Evolutionary conservation across 2,329 filamentous ascomycete species (phyloP).

Genomic region (Exophiala sp.): DNA sequence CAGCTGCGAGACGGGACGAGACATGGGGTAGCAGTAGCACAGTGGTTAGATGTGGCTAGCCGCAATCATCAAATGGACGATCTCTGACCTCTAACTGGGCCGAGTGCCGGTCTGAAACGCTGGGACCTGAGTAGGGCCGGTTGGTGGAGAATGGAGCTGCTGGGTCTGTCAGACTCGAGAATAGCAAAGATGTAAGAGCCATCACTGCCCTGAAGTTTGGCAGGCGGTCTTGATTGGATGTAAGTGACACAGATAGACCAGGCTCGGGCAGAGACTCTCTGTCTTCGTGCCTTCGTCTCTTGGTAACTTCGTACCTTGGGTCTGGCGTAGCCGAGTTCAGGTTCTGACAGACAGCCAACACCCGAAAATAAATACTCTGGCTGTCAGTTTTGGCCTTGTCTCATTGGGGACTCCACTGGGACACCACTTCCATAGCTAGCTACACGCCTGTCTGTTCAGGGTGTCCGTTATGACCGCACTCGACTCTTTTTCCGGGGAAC

Average conservation of each 20-base stretch:
- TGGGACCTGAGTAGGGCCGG: conserved; percentile 8
- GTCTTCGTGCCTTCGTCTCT: too few relatives aligned
- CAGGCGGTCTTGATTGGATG: conserved; percentile 19
- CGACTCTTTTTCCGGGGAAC: too few relatives aligned
- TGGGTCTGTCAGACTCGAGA: conserved; percentile 19
- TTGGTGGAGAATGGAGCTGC: conserved; percentile 13
- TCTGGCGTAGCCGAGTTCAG: too few relatives aligned
- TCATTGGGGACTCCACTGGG: too few relatives aligned
- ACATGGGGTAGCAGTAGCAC: conserved; percentile 4
- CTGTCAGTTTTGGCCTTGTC: too few relatives aligned
- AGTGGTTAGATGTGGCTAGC: conserved; percentile 11
- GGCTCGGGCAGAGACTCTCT: too few relatives aligned
- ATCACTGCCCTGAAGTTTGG: not conserved
- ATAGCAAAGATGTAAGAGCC: conserved; percentile 12
- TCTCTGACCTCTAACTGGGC: not conserved
- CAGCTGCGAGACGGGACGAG: conserved; percentile 7
- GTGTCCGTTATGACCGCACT: too few relatives aligned
- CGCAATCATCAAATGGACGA: conserved; percentile 5
- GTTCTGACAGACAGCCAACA: too few relatives aligned
- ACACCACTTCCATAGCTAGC: too few relatives aligned
- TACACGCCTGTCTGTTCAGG: too few relatives aligned
- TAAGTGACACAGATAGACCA: not conserved
- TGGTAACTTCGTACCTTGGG: not conserved
- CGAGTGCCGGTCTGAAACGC: conserved; percentile 20
- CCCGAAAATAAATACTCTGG: too few relatives aligned